phyloP scores from a whole-genome alignment of 2,329 filamentous ascomycete species.

The Pseudocercospora eumusae region DNA sequence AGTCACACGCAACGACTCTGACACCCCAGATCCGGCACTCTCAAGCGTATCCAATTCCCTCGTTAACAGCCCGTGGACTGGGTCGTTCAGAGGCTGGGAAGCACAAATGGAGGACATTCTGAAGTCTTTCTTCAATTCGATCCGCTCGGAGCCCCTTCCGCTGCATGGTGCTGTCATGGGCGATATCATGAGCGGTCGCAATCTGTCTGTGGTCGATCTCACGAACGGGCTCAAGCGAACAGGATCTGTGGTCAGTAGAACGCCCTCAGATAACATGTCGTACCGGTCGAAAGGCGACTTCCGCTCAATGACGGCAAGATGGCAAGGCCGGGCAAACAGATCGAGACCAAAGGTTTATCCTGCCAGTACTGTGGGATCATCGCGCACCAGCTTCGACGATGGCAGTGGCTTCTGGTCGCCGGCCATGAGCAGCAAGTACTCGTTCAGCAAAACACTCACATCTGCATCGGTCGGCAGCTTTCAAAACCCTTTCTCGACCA shows the following conservation, averaged over 20 bases:
- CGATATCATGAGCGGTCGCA: conserved; percentile 40
- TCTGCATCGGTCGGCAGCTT: conserved; percentile 93
- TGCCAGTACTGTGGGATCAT: conserved; percentile 80
- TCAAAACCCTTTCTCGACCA: conserved; percentile 65
- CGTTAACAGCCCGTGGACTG: conserved; percentile 74
- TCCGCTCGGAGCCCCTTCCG: conserved; percentile 82
- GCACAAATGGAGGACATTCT: conserved; percentile 85
- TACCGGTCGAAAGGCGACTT: conserved; percentile 68
- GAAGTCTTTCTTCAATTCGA: conserved; percentile 88
- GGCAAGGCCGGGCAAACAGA: conserved; percentile 73
- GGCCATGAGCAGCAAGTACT: conserved; percentile 86
- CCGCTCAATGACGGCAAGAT: conserved; percentile 66
- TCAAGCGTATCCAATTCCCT: conserved; percentile 66
- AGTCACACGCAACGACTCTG: conserved; percentile 38
- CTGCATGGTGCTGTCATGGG: conserved; percentile 70
- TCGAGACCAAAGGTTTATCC: conserved; percentile 76
- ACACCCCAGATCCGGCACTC: conserved; percentile 41
- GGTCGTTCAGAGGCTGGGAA: conserved; percentile 79
- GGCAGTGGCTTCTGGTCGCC: conserved; percentile 89
- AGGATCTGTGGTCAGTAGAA: conserved; percentile 89
- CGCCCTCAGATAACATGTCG: conserved; percentile 76
- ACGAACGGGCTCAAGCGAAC: conserved; percentile 65
- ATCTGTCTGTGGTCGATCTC: conserved; percentile 64
- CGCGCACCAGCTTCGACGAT: conserved; percentile 91
- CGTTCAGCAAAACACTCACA: conserved; percentile 83